Evolutionary conservation across 371 early-diverging fungal genomes (phyloP).

Genomic region (Mucor lusitanicus): DNA sequence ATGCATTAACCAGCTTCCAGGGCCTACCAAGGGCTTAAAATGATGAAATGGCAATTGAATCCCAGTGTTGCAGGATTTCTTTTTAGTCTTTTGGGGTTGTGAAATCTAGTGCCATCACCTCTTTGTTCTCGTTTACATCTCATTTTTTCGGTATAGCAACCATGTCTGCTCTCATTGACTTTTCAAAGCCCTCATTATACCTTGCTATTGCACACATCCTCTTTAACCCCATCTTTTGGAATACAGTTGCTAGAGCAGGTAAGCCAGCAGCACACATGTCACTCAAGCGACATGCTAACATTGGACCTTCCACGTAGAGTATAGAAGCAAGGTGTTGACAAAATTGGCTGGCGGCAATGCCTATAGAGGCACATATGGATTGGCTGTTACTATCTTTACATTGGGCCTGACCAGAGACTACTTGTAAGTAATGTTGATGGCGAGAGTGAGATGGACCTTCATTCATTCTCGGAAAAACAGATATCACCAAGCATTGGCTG

Average conservation of each 20-base stretch:
- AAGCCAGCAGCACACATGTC: constrained; percentile 4
- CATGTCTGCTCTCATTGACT: constrained; percentile 51
- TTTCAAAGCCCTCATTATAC: constrained; percentile 68
- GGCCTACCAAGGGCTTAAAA: neutral
- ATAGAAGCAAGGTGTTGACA: constrained; percentile 71
- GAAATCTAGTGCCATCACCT: neutral
- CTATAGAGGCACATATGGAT: constrained; percentile 75
- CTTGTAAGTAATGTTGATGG: constrained; percentile 53
- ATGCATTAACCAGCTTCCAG: constrained; percentile 5
- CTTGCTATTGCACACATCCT: constrained; percentile 68
- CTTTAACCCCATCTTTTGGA: constrained; percentile 93
- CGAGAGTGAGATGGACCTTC: neutral
- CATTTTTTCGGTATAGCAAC: constrained; percentile 3
- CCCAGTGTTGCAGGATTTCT: constrained; percentile 15
- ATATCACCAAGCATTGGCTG: constrained; percentile 67
- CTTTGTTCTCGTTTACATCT: constrained; percentile 3
- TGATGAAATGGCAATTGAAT: constrained; percentile 7
- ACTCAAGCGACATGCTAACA: neutral
- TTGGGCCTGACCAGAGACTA: constrained; percentile 84
- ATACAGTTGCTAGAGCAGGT: constrained; percentile 83
- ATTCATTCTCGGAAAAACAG: constrained; percentile 21
- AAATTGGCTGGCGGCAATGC: constrained; percentile 70
- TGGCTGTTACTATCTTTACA: constrained; percentile 80
- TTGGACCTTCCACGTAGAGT: constrained; percentile 52
- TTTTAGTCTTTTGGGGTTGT: neutral